Conservation (phyloP, 1,139 yeast genomes). For the Debaryomyces coudertii region DNA sequence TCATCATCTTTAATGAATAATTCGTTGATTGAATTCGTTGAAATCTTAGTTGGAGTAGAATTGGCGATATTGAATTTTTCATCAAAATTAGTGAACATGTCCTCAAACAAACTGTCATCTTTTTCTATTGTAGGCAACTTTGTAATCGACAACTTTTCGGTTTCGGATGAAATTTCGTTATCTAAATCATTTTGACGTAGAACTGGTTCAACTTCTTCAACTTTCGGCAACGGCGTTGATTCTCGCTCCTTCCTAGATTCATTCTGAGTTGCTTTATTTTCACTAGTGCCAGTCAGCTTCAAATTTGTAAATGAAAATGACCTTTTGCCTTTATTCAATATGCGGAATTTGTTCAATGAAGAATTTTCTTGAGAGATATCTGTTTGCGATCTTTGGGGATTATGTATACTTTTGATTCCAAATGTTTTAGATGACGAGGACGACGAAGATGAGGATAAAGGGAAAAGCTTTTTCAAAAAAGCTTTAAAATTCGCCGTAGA, state of each 20-base stretch:
- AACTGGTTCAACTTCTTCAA: background rate
- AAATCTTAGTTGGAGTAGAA: slow-evolving; percentile 14
- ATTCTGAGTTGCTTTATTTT: background rate
- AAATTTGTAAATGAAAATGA: slow-evolving; percentile 22
- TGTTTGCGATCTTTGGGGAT: background rate
- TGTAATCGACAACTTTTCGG: slow-evolving; percentile 19
- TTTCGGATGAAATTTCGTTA: background rate
- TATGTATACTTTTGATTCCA: background rate
- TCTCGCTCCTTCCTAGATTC: background rate
- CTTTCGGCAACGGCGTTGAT: background rate
- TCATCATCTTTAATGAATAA: slow-evolving; percentile 50
- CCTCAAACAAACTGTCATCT: slow-evolving; percentile 38
- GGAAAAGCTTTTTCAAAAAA: slow-evolving; percentile 15
- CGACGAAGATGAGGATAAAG: background rate
- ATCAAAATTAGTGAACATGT: slow-evolving; percentile 35
- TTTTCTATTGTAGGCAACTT: slow-evolving; percentile 38
- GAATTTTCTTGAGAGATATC: slow-evolving; percentile 2
- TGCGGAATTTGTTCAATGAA: background rate
- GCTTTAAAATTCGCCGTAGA: slow-evolving; percentile 18
- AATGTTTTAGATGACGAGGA: slow-evolving; percentile 1
- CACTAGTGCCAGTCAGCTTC: slow-evolving; percentile 9
- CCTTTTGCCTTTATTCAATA: slow-evolving; percentile 9
- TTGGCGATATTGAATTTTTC: slow-evolving; percentile 28
- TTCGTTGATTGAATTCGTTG: slow-evolving; percentile 26
- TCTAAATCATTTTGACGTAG: background rate